Evolutionary conservation across 2,329 filamentous ascomycete species (phyloP).

Genomic region (Ceratocystis eucalypticola): DNA sequence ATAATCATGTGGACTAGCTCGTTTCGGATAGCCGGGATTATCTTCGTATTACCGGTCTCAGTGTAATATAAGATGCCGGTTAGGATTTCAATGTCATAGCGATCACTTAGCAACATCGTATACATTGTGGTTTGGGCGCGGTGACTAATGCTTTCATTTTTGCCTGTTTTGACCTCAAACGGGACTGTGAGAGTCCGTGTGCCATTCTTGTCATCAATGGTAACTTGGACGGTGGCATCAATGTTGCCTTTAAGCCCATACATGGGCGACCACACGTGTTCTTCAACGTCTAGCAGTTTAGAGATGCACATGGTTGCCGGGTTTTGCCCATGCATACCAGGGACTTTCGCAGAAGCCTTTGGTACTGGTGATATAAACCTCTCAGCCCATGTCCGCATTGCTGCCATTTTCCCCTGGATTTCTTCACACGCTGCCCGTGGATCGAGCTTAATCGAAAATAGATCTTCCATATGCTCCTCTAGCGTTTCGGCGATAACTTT

Average conservation of each 20-base stretch:
- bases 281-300: slow-evolving; percentile 90
- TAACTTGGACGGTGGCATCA: slow-evolving; percentile 86
- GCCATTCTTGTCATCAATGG: slow-evolving; percentile 56
- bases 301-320: slow-evolving; percentile 72
- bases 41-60: slow-evolving; percentile 73
- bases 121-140: slow-evolving; percentile 91
- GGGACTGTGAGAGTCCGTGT: slow-evolving; percentile 66
- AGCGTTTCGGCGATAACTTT: slow-evolving; percentile 54
- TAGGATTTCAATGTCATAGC: slow-evolving; percentile 83
- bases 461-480: slow-evolving; percentile 69
- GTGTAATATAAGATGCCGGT: slow-evolving; percentile 93
- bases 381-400: slow-evolving; percentile 70
- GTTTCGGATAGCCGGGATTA: slow-evolving; percentile 71
- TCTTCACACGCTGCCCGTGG: slow-evolving; percentile 62
- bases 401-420: slow-evolving; percentile 67
- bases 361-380: slow-evolving; percentile 63
- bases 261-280: slow-evolving; percentile 96
- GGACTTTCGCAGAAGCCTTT: slow-evolving; percentile 55
- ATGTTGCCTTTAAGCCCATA: slow-evolving; percentile 97
- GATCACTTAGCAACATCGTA: slow-evolving; percentile 79
- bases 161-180: slow-evolving; percentile 91
- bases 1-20: slow-evolving; percentile 95
- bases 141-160: slow-evolving; percentile 66
- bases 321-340: slow-evolving; percentile 58
- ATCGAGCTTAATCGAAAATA: slow-evolving; percentile 75